Conservation (phyloP, 139 green algal species). For the Coelastrella sp. region DNA sequence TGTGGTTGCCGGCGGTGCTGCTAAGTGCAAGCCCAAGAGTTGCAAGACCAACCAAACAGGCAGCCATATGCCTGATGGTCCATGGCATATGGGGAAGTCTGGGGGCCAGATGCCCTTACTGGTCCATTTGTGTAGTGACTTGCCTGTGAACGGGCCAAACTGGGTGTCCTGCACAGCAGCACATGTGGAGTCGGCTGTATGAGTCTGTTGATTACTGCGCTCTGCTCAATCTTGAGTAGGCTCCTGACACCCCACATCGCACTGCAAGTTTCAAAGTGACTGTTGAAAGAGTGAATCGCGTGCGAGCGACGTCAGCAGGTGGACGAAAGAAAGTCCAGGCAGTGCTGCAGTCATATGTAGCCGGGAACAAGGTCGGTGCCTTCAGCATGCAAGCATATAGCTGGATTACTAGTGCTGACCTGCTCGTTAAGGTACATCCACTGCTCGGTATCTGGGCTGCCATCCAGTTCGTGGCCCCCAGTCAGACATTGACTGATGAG, state of each 20-base stretch:
- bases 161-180: background rate
- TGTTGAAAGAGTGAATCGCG: no score
- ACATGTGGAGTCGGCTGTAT: no score
- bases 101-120: background rate
- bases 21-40: constrained; percentile 17
- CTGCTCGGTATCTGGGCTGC: background rate
- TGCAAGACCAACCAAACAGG: constrained; percentile 27
- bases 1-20: background rate
- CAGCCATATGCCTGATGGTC: constrained; percentile 2
- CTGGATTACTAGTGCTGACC: background rate
- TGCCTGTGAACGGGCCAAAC: constrained; percentile 25
- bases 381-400: background rate
- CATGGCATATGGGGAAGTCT: constrained; percentile 4
- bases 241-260: no score
- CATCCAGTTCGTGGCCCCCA: background rate
- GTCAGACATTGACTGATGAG: constrained; percentile 15
- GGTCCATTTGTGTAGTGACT: background rate
- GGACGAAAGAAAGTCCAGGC: no score
- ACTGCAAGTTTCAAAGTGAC: no score
- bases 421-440: constrained; percentile 26
- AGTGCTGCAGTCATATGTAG: no score
- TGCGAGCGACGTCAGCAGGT: no score
- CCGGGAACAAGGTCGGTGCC: no score
- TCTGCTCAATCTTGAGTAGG: no score
- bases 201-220: no score